Percentiles rank a stretch among this genome's conserved stretches.
Conservation (phyloP, 2,329 filamentous ascomycete species). For the Diplocarpon rosae region DNA sequence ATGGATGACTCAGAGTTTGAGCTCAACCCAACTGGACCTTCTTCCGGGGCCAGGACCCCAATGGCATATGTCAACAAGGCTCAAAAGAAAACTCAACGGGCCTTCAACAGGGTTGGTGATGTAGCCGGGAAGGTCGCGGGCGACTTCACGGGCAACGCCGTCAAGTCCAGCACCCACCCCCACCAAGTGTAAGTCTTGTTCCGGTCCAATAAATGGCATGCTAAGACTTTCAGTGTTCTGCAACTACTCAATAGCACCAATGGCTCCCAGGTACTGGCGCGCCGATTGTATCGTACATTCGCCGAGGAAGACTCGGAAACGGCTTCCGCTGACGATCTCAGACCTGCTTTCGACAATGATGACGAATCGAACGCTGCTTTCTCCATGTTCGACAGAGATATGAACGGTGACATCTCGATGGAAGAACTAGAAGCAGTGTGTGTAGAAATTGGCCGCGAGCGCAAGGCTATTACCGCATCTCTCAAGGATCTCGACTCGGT, state of each 20-base stretch:
- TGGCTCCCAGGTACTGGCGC: constrained; percentile 73
- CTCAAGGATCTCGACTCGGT: constrained; percentile 93
- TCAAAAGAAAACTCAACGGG: constrained; percentile 63
- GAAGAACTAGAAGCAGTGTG: constrained; percentile 88
- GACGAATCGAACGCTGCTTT: constrained; percentile 88
- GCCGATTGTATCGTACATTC: constrained; percentile 80
- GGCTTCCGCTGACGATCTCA: constrained; percentile 67
- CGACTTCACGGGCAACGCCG: constrained; percentile 72
- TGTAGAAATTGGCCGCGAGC: constrained; percentile 87
- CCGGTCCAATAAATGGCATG: neutral
- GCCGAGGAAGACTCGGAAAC: constrained; percentile 64
- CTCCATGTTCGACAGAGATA: constrained; percentile 86
- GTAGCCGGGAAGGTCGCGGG: constrained; percentile 78
- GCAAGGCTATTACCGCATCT: constrained; percentile 89
- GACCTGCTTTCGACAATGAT: constrained; percentile 63
- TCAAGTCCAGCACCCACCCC: constrained; percentile 62
- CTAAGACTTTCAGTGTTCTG: constrained; percentile 39
- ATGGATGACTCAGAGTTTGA: constrained; percentile 71
- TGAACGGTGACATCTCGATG: constrained; percentile 94
- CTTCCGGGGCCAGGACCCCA: constrained; percentile 52
- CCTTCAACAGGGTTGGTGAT: constrained; percentile 70
- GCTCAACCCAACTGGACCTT: constrained; percentile 22
- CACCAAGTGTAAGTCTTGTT: constrained; percentile 50
- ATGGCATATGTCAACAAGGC: constrained; percentile 57
- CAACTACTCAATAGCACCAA: constrained; percentile 61